Conservation (phyloP, 352 stramenopile species). For the Albugo laibachii region DNA sequence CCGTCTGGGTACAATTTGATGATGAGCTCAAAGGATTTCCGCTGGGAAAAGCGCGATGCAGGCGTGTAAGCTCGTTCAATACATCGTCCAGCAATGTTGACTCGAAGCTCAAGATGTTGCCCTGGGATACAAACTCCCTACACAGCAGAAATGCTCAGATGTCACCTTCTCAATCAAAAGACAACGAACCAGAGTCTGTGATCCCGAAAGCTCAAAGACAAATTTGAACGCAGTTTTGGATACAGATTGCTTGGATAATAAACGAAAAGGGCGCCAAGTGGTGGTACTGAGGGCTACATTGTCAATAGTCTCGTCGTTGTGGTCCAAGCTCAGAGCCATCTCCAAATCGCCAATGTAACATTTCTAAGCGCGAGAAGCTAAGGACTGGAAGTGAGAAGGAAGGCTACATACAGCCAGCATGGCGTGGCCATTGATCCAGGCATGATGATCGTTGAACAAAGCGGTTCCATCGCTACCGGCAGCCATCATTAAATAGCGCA, state of each 20-base stretch:
- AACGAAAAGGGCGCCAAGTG: constrained; percentile 43
- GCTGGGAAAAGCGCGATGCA: constrained; percentile 14
- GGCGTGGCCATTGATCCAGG: constrained; percentile 84
- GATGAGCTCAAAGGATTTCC: neutral
- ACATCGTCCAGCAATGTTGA: constrained; percentile 42
- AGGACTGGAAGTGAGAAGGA: neutral
- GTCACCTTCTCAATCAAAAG: neutral
- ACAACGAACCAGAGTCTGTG: constrained; percentile 26
- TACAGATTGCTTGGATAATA: constrained; percentile 34
- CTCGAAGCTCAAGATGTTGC: constrained; percentile 63
- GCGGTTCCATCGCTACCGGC: constrained; percentile 88
- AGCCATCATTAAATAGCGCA: constrained; percentile 79
- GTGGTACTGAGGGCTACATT: constrained; percentile 36
- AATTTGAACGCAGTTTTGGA: constrained; percentile 40
- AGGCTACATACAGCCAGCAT: constrained; percentile 51
- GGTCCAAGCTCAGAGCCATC: constrained; percentile 2
- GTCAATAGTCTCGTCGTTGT: constrained; percentile 1
- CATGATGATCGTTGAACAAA: constrained; percentile 94
- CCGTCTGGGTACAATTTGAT: constrained; percentile 35
- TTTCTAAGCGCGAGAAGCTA: constrained; percentile 17
- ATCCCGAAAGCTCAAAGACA: constrained; percentile 42
- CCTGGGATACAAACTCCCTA: constrained; percentile 46
- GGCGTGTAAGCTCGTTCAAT: constrained; percentile 67
- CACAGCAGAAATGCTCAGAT: neutral
- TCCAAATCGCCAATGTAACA: constrained; percentile 56